phyloP scores from a whole-genome alignment of 768 basidiomycete species.

The Cyathus striatus region DNA sequence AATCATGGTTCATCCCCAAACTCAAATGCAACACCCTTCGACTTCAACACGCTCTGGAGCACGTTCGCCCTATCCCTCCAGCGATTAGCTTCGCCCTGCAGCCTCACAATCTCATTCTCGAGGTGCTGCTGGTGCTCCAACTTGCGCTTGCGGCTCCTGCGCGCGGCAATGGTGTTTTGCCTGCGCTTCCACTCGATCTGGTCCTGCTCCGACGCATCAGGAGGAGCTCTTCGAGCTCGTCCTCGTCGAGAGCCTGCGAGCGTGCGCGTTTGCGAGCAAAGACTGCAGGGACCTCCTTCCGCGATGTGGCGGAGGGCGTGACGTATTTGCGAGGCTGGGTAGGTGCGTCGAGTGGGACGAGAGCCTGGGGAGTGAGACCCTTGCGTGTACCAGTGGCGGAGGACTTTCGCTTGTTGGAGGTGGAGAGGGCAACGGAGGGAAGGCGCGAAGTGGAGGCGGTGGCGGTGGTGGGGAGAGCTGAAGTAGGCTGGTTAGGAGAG shows the following conservation, averaged over 20 bases:
- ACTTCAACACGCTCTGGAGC: slow-evolving; percentile 35
- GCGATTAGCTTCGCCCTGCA: slow-evolving; percentile 44
- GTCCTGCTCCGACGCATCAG: slow-evolving; percentile 45
- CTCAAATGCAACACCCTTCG: not conserved
- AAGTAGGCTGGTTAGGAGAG: not conserved
- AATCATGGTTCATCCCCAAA: not conserved
- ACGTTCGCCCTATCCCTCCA: slow-evolving; percentile 48
- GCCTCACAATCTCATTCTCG: slow-evolving; percentile 40
- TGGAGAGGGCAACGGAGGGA: not conserved
- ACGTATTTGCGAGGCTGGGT: slow-evolving; percentile 68
- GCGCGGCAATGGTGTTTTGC: slow-evolving; percentile 77
- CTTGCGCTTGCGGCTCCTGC: slow-evolving; percentile 73
- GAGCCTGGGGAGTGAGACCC: slow-evolving; percentile 53
- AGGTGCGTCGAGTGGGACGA: slow-evolving; percentile 71
- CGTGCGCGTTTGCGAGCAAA: slow-evolving; percentile 64
- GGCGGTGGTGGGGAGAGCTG: not conserved
- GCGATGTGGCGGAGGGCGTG: slow-evolving; percentile 62
- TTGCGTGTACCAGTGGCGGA: slow-evolving; percentile 66
- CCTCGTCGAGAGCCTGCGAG: slow-evolving; percentile 36
- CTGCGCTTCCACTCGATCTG: slow-evolving; percentile 76
- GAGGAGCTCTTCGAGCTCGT: slow-evolving; percentile 46
- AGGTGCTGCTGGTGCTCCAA: slow-evolving; percentile 60
- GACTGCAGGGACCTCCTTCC: slow-evolving; percentile 65
- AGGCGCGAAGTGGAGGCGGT: not conserved
- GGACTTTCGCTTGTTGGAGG: slow-evolving; percentile 20